These are phyloP conservation scores for Ceratopteris richardii DNA, from an alignment of 75 land plant genomes.

Conservation along the genomic window DNA sequence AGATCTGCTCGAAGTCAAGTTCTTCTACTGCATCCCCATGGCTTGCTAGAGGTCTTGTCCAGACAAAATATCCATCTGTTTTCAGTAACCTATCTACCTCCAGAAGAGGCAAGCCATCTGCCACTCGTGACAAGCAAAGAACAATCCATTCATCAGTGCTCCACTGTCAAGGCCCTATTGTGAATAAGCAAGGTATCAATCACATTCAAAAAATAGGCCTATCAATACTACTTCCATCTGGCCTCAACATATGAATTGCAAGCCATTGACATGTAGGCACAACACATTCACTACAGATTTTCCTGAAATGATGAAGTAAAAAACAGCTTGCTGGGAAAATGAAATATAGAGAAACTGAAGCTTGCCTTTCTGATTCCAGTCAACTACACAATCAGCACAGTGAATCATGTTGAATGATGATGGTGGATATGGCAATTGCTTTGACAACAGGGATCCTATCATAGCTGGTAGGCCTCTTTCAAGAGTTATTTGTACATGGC, in stretches of 20 bases:
- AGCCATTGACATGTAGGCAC: no score
- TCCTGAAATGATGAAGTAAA: no score
- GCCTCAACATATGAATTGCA: no score
- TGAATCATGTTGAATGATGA: constrained; percentile 72
- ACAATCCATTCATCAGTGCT: no score
- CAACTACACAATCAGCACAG: constrained; percentile 56
- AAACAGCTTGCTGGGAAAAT: no score
- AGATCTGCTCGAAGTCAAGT: no score
- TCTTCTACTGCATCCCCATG: constrained; percentile 12
- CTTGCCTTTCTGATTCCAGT: constrained; percentile 57
- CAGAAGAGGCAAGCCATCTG: constrained; percentile 54
- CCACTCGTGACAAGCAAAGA: background rate
- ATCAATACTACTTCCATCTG: background rate
- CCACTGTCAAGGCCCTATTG: no score
- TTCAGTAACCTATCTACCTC: constrained; percentile 59
- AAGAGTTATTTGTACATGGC: constrained; percentile 71
- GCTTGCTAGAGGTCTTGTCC: constrained; percentile 33
- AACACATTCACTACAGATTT: no score
- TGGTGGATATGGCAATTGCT: constrained; percentile 64
- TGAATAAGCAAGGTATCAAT: no score
- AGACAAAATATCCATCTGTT: constrained; percentile 67
- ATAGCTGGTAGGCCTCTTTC: constrained; percentile 87
- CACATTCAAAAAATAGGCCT: background rate
- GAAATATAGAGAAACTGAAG: background rate
- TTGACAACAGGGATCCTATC: constrained; percentile 54